phyloP scores from a whole-genome alignment of 768 basidiomycete genomes.

The Xerocomellus intermedius region DNA sequence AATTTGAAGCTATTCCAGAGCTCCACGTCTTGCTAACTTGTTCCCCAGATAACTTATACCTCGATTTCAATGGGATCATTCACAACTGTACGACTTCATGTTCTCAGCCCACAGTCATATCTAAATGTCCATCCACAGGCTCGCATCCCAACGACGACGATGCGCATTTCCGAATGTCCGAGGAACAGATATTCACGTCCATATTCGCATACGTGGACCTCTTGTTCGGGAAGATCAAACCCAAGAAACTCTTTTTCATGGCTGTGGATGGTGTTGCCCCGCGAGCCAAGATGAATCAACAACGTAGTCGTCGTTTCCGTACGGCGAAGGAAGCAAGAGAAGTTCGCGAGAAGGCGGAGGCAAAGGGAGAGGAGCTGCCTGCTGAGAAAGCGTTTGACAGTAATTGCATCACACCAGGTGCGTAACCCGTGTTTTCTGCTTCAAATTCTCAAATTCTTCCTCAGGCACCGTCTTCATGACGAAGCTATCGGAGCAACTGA shows the following conservation, averaged over 20 bases:
- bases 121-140: conserved; percentile 37
- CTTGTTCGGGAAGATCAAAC: conserved; percentile 95
- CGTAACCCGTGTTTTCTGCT: conserved; percentile 22
- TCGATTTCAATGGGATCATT: conserved; percentile 94
- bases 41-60: conserved; percentile 76
- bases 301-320: conserved; percentile 88
- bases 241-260: conserved; percentile 98
- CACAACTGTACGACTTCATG: conserved; percentile 59
- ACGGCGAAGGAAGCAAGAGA: conserved; percentile 93
- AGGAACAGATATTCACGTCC: conserved; percentile 96
- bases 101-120: not conserved
- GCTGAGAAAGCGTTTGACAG: conserved; percentile 96
- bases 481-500: conserved; percentile 84
- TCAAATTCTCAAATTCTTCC: not conserved
- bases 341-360: conserved; percentile 78
- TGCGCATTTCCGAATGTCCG: conserved; percentile 91
- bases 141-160: conserved; percentile 98
- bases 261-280: conserved; percentile 98
- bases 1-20: not conserved
- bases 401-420: conserved; percentile 98
- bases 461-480: conserved; percentile 95
- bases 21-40: conserved; percentile 9
- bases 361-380: conserved; percentile 88
- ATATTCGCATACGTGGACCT: conserved; percentile 98
- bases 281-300: conserved; percentile 99